Base-by-base conservation (phyloP, 345 rosid species). In the Gossypium longicalyx region DNA sequence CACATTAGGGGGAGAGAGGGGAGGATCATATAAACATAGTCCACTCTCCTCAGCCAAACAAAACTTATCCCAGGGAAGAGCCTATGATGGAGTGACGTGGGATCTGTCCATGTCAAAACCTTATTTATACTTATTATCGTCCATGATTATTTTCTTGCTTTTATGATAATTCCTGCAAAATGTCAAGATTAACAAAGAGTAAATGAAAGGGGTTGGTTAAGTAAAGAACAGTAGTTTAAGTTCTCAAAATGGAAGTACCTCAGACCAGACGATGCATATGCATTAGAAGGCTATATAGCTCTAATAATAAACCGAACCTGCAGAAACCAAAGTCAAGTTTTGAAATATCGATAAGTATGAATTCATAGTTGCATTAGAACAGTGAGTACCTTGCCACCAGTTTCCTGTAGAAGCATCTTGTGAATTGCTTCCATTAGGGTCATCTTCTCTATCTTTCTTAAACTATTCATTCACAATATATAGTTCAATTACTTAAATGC, bases 241-340 rank as follows among this genome's bases (percentile, higher is more conserved):
- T 59, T 12, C 16, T 9, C 62, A 19, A 13, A 25, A 43, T 44
- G 13, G 53, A 51, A n/a, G 9, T 70, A 52, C 73, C 60, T 70
- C 17, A 22, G 67, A 34, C 41, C 41, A 7, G 41, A 34, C 41
- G 41, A 20, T 67, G 69, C 85, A 67, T 27, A 19, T 29, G 79
- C 75, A 78, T 53, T 58, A 17, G 77, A 78, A 77, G 67, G 78
- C 64, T 44, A 80, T 34, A 34, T 34, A 77, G 67, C 71, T 83
- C 84, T 89, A 89, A 61, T 89, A 89, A 82, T 93, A 89, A 57
- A 93, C 91, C 0, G 98, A 91, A 79, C 98, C 97, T 91, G 87
- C 80, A 80, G 70, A 77, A 77, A 34, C 23, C 3, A 51, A 19
- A n/a, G 57, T 62, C 67, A 70, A 45, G 71, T 20, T 51, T 20